A percentile compares a stretch with the other conserved stretches of the same genome.
Evolutionary conservation across 169 alveolate genomes (phyloP).

Genomic region (Theileria orientalis): DNA sequence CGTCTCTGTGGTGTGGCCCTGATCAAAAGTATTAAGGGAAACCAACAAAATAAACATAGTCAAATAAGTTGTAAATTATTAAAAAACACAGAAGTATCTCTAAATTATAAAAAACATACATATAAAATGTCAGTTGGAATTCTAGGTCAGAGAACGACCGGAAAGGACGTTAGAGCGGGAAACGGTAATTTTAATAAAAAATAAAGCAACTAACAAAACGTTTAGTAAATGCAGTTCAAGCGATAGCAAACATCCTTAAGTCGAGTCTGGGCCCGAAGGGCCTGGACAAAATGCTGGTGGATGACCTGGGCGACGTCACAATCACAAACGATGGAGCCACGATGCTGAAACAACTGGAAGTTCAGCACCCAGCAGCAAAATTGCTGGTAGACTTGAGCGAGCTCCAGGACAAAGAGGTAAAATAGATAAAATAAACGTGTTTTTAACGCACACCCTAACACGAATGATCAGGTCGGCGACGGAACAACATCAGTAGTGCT

Average conservation of each 20-base stretch:
- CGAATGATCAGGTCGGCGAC: slow-evolving; percentile 92
- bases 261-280: slow-evolving; percentile 99
- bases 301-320: slow-evolving; percentile 98
- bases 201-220: background rate
- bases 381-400: slow-evolving; percentile 94
- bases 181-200: slow-evolving; percentile 45
- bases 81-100: background rate
- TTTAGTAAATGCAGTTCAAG: slow-evolving; percentile 93
- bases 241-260: slow-evolving; percentile 95
- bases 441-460: background rate
- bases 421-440: background rate
- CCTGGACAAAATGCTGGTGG: slow-evolving; percentile 99
- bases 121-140: slow-evolving; percentile 59
- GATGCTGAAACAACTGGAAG: slow-evolving; percentile 95
- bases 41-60: background rate
- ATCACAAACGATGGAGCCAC: slow-evolving; percentile 99
- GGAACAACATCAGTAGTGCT: slow-evolving; percentile 99
- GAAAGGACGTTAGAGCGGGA: slow-evolving; percentile 64
- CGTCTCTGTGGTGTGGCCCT: slow-evolving; percentile 20
- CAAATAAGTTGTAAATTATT: slow-evolving; percentile 13
- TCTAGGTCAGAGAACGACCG: slow-evolving; percentile 60
- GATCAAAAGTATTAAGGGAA: too few species aligned
- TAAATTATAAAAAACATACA: background rate
- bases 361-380: slow-evolving; percentile 99
- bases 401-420: slow-evolving; percentile 93